phyloP scores from a whole-genome alignment of 2,329 filamentous ascomycete species.

The Cordyceps militaris region DNA sequence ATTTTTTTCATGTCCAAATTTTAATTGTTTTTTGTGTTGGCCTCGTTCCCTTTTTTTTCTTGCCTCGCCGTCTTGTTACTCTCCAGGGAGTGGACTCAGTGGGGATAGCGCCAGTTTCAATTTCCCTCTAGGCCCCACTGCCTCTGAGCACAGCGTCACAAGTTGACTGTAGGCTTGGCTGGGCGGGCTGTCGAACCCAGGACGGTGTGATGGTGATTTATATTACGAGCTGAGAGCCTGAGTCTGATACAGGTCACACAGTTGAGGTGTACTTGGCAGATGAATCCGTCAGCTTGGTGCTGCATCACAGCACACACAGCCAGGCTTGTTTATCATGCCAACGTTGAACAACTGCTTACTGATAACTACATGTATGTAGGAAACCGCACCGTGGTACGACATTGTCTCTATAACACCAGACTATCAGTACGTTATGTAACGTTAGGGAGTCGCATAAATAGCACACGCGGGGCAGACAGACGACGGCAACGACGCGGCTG shows the following conservation, averaged over 20 bases:
- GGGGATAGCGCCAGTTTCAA: constrained; percentile 15
- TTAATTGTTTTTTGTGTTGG: not conserved
- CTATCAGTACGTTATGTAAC: not conserved
- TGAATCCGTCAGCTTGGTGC: too few species aligned
- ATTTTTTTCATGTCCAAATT: not conserved
- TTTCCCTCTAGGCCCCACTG: constrained; percentile 9
- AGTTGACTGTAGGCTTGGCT: not conserved
- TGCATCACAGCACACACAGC: too few species aligned
- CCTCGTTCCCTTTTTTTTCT: not conserved
- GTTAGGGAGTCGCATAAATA: not conserved
- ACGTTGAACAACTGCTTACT: too few species aligned
- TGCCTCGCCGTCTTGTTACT: not conserved
- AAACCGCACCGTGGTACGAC: not conserved
- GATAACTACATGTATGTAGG: not conserved
- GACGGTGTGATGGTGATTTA: not conserved
- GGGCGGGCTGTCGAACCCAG: not conserved
- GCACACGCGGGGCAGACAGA: not conserved
- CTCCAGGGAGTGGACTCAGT: constrained; percentile 17
- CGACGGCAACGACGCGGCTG: not conserved
- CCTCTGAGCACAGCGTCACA: constrained; percentile 5
- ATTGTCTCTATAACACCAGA: not conserved
- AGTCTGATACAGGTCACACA: not conserved
- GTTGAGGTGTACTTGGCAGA: not conserved
- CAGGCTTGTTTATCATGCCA: too few species aligned
- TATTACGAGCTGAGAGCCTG: not conserved